Evolutionary conservation across 306 rosid genomes (phyloP).

Genomic region (Echinosophora koreensis): DNA sequence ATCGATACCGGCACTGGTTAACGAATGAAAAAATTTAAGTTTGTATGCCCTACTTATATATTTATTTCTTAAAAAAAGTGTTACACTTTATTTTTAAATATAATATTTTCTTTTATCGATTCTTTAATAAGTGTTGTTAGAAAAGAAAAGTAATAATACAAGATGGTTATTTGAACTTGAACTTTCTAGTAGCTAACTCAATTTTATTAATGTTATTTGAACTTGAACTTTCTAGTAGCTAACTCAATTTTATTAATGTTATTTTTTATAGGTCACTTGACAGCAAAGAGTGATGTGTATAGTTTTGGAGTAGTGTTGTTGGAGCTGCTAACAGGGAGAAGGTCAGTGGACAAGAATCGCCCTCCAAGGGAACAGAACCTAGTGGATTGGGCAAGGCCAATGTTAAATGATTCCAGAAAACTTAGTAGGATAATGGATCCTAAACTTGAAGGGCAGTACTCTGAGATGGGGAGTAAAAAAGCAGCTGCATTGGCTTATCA

Average conservation of each 20-base stretch:
- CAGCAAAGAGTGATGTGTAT: constrained; percentile 93
- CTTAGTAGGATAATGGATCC: constrained; percentile 75
- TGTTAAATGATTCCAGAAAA: constrained; percentile 74
- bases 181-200: no score
- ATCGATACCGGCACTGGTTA: no score
- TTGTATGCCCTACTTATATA: no score
- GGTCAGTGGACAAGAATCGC: constrained; percentile 75
- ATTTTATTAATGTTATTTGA: no score
- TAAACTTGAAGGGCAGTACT: constrained; percentile 79
- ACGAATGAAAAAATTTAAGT: no score
- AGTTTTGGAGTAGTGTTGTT: constrained; percentile 89
- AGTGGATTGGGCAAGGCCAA: constrained; percentile 88
- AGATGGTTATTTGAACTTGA: no score
- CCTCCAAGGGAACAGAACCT: constrained; percentile 75
- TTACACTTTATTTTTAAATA: no score
- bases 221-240: constrained; percentile 16
- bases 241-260: not conserved
- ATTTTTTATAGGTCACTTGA: constrained; percentile 73
- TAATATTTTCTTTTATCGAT: no score
- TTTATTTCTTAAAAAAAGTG: no score
- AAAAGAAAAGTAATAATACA: no score
- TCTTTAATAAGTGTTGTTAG: no score
- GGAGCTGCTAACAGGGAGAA: constrained; percentile 80
- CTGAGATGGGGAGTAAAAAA: constrained; percentile 71
- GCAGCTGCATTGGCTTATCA: constrained; percentile 88